Base-by-base conservation (phyloP, 2,329 filamentous ascomycete genomes). In the Pseudocercospora pini-densiflorae region DNA sequence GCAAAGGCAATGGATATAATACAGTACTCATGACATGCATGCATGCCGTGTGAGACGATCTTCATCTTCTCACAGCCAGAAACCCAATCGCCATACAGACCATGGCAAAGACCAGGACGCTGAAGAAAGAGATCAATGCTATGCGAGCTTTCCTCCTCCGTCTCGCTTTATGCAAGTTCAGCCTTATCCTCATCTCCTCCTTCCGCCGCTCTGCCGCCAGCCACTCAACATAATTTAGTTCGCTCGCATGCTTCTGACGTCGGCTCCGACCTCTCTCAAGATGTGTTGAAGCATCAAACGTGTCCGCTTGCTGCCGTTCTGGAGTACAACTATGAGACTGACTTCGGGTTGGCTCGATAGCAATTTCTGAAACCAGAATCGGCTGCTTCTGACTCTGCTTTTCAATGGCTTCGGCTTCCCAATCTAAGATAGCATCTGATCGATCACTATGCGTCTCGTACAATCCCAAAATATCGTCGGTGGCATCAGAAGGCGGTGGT, bases 111-210 rank as follows among this genome's bases (percentile, higher is more conserved):
- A 51, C 19, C 5, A 51, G 23, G 14, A 51, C 47, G 10, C 47
- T 19, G 19, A 33, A 55, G 2, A 55, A 55, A 9, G 27, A 27
- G 10, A 55, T 29, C 24, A 55, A 16, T 4, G 24, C 29, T 16
- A 55, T 27, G 19, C 53, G 23, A 14, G 29, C 27, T 31, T 55
- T 55, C 27, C 24, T 55, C 27, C 27, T 33, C 53, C 29, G 23
- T 31, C 27, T 33, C 4, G 53, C 53, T 9, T 6, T 19, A 5
- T 16, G 12, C 23, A 55, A 19, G 16, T 27, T 33, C n/a, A 27
- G 21, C n/a, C 27, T 27, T 29, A 55, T 55, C 53, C 53, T 27
- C 53, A 55, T 29, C 27, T 55, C 53, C 27, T 55, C 53, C 53
- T 55, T 55, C 14, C 53, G 23, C 14, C 53, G 23, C 53, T 55